Evolutionary conservation across 345 rosid species (phyloP).

Genomic region (Noccaea bulbosa): DNA sequence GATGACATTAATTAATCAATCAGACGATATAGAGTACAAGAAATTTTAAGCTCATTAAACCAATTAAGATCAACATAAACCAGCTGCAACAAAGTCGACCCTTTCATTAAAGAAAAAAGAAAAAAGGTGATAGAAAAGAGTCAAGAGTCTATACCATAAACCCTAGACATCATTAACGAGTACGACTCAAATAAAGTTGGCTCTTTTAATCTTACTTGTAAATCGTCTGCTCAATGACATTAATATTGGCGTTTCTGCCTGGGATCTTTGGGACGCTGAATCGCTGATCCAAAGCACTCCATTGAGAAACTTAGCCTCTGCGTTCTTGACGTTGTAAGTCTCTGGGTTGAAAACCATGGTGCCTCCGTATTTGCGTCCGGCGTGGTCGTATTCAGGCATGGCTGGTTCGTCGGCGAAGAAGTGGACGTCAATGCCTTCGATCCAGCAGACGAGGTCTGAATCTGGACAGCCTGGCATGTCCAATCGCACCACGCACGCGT

Average conservation of each 20-base stretch:
- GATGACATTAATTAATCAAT: too few species aligned
- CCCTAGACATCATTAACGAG: background rate
- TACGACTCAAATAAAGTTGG: background rate
- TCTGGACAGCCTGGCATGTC: conserved; percentile 30
- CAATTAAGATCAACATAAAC: conserved; percentile 1
- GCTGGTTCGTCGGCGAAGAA: conserved; percentile 39
- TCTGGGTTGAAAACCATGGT: conserved; percentile 1
- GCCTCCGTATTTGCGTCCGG: conserved; percentile 35
- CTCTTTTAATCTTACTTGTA: background rate
- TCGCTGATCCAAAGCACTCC: conserved; percentile 37
- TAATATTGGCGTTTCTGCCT: background rate
- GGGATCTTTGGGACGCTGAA: conserved; percentile 36
- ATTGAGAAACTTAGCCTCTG: conserved; percentile 23
- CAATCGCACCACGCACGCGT: background rate
- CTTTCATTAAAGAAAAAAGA: background rate
- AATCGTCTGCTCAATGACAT: background rate
- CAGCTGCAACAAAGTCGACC: conserved; percentile 1
- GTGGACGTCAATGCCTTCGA: conserved; percentile 16
- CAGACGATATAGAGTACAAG: background rate
- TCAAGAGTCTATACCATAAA: background rate
- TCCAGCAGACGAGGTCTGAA: conserved; percentile 25
- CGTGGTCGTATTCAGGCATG: background rate
- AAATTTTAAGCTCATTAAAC: background rate
- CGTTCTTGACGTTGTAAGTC: background rate
- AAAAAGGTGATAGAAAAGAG: too few species aligned